Evolutionary conservation across 768 basidiomycete genomes (phyloP).

Genomic region (Mrakia gelida): DNA sequence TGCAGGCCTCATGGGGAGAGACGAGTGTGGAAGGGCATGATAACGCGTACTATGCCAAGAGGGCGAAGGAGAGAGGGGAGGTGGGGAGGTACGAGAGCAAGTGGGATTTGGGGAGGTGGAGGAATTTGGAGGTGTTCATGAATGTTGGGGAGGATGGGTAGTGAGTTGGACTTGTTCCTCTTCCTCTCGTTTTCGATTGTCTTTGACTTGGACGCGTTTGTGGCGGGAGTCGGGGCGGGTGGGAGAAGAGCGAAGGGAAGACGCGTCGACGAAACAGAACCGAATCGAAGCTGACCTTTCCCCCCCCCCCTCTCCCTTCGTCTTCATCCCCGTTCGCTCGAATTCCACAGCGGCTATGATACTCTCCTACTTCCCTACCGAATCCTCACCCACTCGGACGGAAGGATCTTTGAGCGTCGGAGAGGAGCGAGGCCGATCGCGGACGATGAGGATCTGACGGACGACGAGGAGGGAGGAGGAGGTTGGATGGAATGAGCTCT

Average conservation of each 20-base stretch:
- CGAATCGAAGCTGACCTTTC: not conserved
- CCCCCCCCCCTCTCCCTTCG: not conserved
- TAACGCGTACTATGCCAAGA: conserved; percentile 66
- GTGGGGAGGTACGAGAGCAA: conserved; percentile 83
- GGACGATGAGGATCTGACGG: too few species aligned
- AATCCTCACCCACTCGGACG: conserved; percentile 76
- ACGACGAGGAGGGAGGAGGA: too few species aligned
- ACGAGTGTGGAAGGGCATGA: conserved; percentile 90
- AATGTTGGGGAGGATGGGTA: conserved; percentile 76
- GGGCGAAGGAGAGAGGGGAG: conserved; percentile 65
- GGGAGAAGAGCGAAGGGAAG: not conserved
- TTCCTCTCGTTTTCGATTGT: not conserved
- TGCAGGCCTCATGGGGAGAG: conserved; percentile 66
- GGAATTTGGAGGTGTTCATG: conserved; percentile 79
- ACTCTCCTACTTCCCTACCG: conserved; percentile 80
- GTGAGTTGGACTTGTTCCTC: conserved; percentile 52
- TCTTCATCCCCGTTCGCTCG: not conserved
- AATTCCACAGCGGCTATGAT: conserved; percentile 57
- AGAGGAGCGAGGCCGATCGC: too few species aligned
- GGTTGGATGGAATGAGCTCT: too few species aligned
- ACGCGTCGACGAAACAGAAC: not conserved
- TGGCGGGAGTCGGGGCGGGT: too few species aligned
- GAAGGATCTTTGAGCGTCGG: conserved; percentile 40
- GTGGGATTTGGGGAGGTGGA: conserved; percentile 77
- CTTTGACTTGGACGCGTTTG: too few species aligned